Conservation (phyloP, 495 filamentous ascomycete species). For the Aspergillus carlsbadensis region DNA sequence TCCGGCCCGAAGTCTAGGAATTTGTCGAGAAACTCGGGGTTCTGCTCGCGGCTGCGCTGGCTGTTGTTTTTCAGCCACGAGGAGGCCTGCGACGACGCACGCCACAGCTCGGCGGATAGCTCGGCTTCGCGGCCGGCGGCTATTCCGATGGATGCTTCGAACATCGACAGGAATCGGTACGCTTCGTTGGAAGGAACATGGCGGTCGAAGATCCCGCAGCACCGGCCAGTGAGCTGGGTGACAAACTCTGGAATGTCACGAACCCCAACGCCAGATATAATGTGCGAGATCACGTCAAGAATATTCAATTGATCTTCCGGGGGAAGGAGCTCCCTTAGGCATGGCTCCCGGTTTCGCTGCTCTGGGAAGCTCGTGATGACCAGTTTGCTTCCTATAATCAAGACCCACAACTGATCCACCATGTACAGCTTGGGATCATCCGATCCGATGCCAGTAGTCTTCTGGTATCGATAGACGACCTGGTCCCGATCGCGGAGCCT, state of each 20-base stretch:
- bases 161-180: not conserved
- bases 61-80: not conserved
- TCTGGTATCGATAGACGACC: too few relatives aligned
- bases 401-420: not conserved
- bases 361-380: not conserved
- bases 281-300: not conserved
- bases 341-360: not conserved
- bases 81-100: not conserved
- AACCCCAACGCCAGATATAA: too few relatives aligned
- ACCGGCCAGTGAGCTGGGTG: not conserved
- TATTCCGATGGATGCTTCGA: not conserved
- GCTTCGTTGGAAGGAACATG: not conserved
- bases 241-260: not conserved
- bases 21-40: too few relatives aligned
- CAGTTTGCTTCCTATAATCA: not conserved
- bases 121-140: not conserved
- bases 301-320: not conserved
- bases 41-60: too few relatives aligned
- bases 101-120: not conserved
- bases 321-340: too few relatives aligned
- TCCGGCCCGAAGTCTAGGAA: too few relatives aligned
- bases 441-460: too few relatives aligned
- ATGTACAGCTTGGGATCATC: not conserved
- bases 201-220: not conserved
- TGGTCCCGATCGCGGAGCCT: not conserved